Evolutionary conservation across 2,329 filamentous ascomycete genomes (phyloP), one percentile per base, ranked within the genome.

Genomic region (Beauveria sp.): DNA sequence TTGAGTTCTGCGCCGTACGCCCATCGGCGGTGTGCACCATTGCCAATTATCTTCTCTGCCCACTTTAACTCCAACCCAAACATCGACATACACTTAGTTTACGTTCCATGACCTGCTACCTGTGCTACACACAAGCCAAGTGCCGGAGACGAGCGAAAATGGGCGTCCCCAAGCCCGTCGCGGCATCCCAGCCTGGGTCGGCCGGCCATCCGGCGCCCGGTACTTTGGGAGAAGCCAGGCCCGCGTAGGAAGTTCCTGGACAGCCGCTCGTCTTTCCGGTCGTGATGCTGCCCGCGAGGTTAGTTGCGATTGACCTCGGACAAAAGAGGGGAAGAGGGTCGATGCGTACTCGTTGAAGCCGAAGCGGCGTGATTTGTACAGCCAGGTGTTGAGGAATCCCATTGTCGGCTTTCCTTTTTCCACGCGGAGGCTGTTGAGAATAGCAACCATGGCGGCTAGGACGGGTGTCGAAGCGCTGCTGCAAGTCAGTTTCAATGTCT

Each of bases 391-490:
- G 28, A 88, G 70, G 67, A 86, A 87, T 1, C 85, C 84, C 67
- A 88, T 72, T 0, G 75, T 68, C 7, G 79, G 70, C 68, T 80
- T 79, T 1, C 83, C 82, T n/a, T 75, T 74, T 18, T 79, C 74
- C 53, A 88, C 72, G 38, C 86, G 77, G 24, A 83, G 80, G 63
- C 86, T 83, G 68, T 90, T 90, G 56, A 91, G 71, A 43, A 89
- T 78, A 1, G 83, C 79, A 54, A 91, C 75, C 64, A 91, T 79
- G 16, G 80, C 80, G 0, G 87, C 86, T 55, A 88, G 81, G 0
- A 85, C 76, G 0, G 88, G 88, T 0, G 83, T 75, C 2, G 87
- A 81, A 0, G 87, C 86, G 61, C 77, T 80, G 53, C 24, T 16
- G 31, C 2, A 10, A 48, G 10, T 63, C 10, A 67, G 61, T 62